Evolutionary conservation across 2,329 filamentous ascomycete species (phyloP).

Genomic region (Phaeosphaeriaceae sp.): DNA sequence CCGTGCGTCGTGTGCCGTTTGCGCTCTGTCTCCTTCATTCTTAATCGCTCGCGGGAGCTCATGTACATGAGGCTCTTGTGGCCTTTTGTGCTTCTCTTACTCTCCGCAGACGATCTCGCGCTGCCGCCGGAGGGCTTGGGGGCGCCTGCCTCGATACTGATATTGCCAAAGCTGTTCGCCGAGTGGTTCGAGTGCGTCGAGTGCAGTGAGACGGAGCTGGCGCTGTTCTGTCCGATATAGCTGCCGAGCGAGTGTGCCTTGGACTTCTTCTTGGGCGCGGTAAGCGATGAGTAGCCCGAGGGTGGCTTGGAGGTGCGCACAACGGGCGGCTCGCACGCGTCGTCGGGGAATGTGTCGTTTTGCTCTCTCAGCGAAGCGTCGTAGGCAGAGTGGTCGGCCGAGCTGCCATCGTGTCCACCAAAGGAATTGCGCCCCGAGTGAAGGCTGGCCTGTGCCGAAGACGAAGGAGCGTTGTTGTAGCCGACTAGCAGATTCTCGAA

Average conservation of each 20-base stretch:
- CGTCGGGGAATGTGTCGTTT: constrained; percentile 60
- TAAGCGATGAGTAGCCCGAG: constrained; percentile 75
- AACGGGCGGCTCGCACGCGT: constrained; percentile 72
- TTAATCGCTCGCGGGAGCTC: constrained; percentile 73
- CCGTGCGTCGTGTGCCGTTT: constrained; percentile 60
- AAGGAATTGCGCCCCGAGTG: constrained; percentile 31
- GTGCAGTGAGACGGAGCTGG: constrained; percentile 46
- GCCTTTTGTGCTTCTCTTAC: constrained; percentile 43
- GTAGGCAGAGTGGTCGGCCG: constrained; percentile 77
- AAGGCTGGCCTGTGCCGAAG: constrained; percentile 24
- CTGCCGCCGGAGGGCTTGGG: constrained; percentile 40
- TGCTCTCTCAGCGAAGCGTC: constrained; percentile 60
- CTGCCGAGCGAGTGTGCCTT: constrained; percentile 62
- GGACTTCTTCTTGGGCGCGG: constrained; percentile 61
- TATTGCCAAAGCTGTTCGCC: constrained; percentile 49
- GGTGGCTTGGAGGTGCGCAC: constrained; percentile 84
- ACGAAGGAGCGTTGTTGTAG: constrained; percentile 43
- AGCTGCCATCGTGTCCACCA: constrained; percentile 57
- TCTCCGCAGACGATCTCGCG: constrained; percentile 43
- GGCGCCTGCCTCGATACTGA: constrained; percentile 48
- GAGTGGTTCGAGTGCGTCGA: constrained; percentile 46
- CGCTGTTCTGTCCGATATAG: constrained; percentile 59
- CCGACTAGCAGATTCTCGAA: constrained; percentile 65
- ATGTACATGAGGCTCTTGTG: constrained; percentile 74
- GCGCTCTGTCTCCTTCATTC: constrained; percentile 69